Evolutionary conservation across 129 eudicot genomes (phyloP), one percentile per base, ranked within the genome.

Genomic region (Deinandra increscens): DNA sequence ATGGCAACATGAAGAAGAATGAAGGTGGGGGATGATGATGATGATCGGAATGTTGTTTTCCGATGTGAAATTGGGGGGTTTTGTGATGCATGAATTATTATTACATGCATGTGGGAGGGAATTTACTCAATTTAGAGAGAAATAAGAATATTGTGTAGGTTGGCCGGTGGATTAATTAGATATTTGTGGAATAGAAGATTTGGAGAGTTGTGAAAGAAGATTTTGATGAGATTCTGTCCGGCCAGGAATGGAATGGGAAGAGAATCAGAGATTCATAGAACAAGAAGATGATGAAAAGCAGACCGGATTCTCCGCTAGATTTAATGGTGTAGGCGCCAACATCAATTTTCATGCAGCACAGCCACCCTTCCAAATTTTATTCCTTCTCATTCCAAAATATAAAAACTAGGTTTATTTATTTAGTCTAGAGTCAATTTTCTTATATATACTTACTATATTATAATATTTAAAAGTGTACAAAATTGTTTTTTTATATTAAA

Each of bases 61-160:
- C 88, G 88, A 85, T 83, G 79, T 78, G 91, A 75, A 77, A 70
- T 76, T 85, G 77, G 23, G 84, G 70, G 76, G 78, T 79, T 60
- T 85, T 83, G 78, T 83, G 85, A 88, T 88, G 91, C 96, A 88
- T 88, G 79, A 83, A 88, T 88, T 81, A 83, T n/a, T n/a, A n/a
- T n/a, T n/a, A n/a, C n/a, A n/a, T n/a, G n/a, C 84, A 82, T 81
- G 17, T 9, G 70, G 8, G 70, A n/a, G n/a, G n/a, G n/a, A n/a
- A n/a, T n/a, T n/a, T n/a, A n/a, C n/a, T n/a, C n/a, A n/a, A n/a
- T n/a, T n/a, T n/a, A n/a, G n/a, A n/a, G n/a, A n/a, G n/a, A n/a
- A n/a, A n/a, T n/a, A n/a, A n/a, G n/a, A n/a, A n/a, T n/a, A n/a
- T n/a, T 23, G 33, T 14, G 17, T 10, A 58, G 12, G 22, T n/a